Conservation (phyloP, 2,329 filamentous ascomycete genomes). For the Fusarium cicatricum region DNA sequence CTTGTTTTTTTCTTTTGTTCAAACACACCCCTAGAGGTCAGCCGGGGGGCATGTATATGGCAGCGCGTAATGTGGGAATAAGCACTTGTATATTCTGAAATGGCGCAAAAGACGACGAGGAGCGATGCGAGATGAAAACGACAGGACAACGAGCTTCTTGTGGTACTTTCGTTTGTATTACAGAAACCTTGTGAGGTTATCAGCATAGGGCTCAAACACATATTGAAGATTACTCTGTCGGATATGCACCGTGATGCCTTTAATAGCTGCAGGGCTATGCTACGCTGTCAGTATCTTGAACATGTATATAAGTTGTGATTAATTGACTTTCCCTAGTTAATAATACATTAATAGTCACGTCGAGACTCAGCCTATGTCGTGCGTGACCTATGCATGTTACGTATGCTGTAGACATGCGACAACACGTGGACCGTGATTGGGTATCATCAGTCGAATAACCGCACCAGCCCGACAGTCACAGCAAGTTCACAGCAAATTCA, state of each 20-base stretch:
- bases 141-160: conserved; percentile 22
- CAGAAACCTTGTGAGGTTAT: conserved; percentile 9
- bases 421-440: conserved; percentile 1
- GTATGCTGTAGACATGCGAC: not conserved
- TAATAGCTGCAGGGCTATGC: too few species aligned
- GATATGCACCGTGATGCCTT: not conserved
- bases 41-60: conserved; percentile 18
- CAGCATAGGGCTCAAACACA: conserved; percentile 21
- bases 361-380: too few species aligned
- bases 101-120: conserved; percentile 11
- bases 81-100: conserved; percentile 9
- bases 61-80: conserved; percentile 19
- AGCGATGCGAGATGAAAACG: conserved; percentile 1
- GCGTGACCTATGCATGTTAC: too few species aligned
- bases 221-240: conserved; percentile 14
- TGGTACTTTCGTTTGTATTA: conserved; percentile 37
- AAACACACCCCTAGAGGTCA: conserved; percentile 9
- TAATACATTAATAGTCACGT: too few species aligned
- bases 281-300: too few species aligned
- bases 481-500: not conserved
- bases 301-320: too few species aligned
- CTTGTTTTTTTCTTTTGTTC: conserved; percentile 13
- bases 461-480: not conserved
- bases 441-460: not conserved
- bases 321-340: too few species aligned